phyloP scores from a whole-genome alignment of 2,329 filamentous ascomycete genomes.

The Claviceps sp. region DNA sequence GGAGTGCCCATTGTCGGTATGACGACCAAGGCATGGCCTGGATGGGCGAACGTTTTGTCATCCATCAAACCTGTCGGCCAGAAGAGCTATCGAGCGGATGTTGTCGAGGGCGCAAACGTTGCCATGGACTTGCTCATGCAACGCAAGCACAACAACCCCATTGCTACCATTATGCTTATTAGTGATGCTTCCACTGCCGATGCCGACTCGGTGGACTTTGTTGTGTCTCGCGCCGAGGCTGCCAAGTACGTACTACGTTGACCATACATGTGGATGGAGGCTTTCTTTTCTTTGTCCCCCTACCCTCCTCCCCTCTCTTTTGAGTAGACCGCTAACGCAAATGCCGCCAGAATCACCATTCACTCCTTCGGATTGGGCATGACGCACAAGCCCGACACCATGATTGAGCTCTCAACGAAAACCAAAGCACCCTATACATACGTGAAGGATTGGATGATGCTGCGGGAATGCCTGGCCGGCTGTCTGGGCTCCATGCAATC shows the following conservation, averaged over 20 bases:
- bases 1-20: slow-evolving; percentile 94
- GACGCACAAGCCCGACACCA: slow-evolving; percentile 95
- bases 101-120: slow-evolving; percentile 93
- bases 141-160: slow-evolving; percentile 86
- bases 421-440: slow-evolving; percentile 97
- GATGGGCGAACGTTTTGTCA: slow-evolving; percentile 75
- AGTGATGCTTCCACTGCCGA: slow-evolving; percentile 95
- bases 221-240: slow-evolving; percentile 89
- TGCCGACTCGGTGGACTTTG: slow-evolving; percentile 90
- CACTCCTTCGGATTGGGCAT: slow-evolving; percentile 93
- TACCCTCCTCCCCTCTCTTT: not conserved
- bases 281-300: not conserved
- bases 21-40: slow-evolving; percentile 88
- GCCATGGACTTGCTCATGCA: slow-evolving; percentile 99
- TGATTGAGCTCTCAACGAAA: slow-evolving; percentile 91
- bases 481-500: slow-evolving; percentile 86
- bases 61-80: slow-evolving; percentile 89
- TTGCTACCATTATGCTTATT: slow-evolving; percentile 90
- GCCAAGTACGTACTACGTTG: slow-evolving; percentile 79
- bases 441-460: slow-evolving; percentile 99
- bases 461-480: slow-evolving; percentile 87
- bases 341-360: slow-evolving; percentile 62
- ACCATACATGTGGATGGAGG: no score
- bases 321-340: not conserved
- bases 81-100: slow-evolving; percentile 91